Evolutionary conservation across 108 stramenopile species (phyloP).

Genomic region (Pseudonitzschia multistriata): DNA sequence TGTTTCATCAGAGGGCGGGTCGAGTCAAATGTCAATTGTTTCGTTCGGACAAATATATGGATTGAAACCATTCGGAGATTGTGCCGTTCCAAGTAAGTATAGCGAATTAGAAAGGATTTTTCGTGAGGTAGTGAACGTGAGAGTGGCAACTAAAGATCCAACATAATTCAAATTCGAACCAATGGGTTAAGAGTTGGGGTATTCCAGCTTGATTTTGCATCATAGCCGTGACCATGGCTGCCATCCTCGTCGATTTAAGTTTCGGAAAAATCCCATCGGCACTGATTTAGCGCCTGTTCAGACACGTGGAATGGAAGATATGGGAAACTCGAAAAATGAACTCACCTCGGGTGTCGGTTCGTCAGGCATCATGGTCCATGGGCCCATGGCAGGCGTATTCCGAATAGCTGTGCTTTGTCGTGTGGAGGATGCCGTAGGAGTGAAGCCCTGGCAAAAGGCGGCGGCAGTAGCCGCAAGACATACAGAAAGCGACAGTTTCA

Average conservation of each 20-base stretch:
- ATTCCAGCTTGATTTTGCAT: background rate
- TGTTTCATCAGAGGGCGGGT: too few species aligned
- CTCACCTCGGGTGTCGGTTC: constrained; percentile 16
- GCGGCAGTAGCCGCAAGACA: constrained; percentile 11
- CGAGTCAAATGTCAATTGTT: too few species aligned
- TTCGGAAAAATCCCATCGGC: background rate
- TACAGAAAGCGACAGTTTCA: constrained; percentile 6
- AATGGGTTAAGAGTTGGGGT: too few species aligned
- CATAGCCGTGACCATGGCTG: too few species aligned
- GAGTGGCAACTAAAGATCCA: too few species aligned
- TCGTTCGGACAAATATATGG: too few species aligned
- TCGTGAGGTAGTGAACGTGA: too few species aligned
- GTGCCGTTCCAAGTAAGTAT: too few species aligned
- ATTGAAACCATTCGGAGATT: too few species aligned
- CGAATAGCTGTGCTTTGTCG: constrained; percentile 5
- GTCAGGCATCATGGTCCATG: constrained; percentile 23
- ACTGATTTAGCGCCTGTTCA: background rate
- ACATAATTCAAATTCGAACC: too few species aligned
- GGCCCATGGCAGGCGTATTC: background rate
- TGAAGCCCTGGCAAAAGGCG: constrained; percentile 9
- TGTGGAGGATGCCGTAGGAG: background rate
- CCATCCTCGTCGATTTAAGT: background rate
- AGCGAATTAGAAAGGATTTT: too few species aligned
- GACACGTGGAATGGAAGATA: constrained; percentile 17
- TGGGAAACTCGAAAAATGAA: too few species aligned